Conservation (phyloP, 768 basidiomycete genomes). For the Suillus clintonianus region DNA sequence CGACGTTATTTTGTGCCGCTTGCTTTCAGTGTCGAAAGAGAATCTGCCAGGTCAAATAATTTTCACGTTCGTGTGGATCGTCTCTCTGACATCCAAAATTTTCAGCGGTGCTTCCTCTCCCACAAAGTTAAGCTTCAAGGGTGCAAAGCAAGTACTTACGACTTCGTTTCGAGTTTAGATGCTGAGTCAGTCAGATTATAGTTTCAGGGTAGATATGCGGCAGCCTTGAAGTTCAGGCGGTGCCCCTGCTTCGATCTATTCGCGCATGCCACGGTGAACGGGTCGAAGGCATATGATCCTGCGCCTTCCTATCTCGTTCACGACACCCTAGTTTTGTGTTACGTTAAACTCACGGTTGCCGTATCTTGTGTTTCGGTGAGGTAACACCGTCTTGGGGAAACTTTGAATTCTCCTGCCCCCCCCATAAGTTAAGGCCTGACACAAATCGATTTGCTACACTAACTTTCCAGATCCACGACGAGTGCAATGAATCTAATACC, state of each 20-base stretch:
- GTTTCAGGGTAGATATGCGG: not conserved
- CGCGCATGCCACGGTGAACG: not conserved
- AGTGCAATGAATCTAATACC: not conserved
- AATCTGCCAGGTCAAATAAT: not conserved
- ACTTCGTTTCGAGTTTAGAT: not conserved
- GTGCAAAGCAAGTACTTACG: not conserved
- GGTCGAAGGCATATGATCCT: not conserved
- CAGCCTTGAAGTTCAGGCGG: not conserved
- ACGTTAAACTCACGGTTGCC: not conserved
- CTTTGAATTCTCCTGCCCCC: not conserved
- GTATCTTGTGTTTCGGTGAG: not conserved
- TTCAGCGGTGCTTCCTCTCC: not conserved
- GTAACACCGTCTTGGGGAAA: not conserved
- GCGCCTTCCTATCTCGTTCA: not conserved
- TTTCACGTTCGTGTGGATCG: not conserved
- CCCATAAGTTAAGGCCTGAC: not conserved
- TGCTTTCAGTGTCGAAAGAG: not conserved
- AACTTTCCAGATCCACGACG: not conserved
- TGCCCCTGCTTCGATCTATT: slow-evolving; percentile 3
- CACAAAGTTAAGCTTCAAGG: not conserved
- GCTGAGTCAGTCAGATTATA: not conserved
- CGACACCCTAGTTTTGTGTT: not conserved
- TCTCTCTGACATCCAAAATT: not conserved
- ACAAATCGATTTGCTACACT: not conserved
- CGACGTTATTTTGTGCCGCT: not conserved